Evolutionary conservation across 106 monocot genomes (phyloP).

Genomic region (Dendrobium catenatum): DNA sequence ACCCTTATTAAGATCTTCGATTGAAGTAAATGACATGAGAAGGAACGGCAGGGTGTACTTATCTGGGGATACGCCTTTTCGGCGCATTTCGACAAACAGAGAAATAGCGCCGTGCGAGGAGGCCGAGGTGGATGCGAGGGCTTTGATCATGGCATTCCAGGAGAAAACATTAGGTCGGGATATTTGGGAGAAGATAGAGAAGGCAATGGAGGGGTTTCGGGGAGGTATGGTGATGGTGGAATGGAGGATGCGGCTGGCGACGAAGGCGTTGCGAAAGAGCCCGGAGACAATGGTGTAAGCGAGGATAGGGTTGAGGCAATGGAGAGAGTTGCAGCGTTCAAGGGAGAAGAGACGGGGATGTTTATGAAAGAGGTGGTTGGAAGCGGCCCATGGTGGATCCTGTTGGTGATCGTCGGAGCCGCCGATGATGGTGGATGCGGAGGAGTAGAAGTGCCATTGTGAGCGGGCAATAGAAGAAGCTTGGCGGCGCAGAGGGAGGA

Average conservation of each 20-base stretch:
- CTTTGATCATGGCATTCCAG: constrained; percentile 56
- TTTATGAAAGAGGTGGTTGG: constrained; percentile 29
- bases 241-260: constrained; percentile 45
- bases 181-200: constrained; percentile 25
- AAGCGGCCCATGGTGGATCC: constrained; percentile 26
- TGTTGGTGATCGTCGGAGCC: neutral
- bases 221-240: constrained; percentile 1
- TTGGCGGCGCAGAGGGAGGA: neutral
- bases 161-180: constrained; percentile 43
- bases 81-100: constrained; percentile 42
- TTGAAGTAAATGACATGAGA: constrained; percentile 26
- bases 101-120: constrained; percentile 10
- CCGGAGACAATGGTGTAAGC: constrained; percentile 51
- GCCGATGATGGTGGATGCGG: neutral
- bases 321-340: constrained; percentile 23
- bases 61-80: constrained; percentile 28
- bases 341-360: constrained; percentile 47
- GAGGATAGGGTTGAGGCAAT: constrained; percentile 22
- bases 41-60: constrained; percentile 52
- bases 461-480: neutral
- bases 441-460: neutral
- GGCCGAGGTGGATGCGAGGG: constrained; percentile 5
- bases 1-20: constrained; percentile 1
- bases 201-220: constrained; percentile 12
- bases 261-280: constrained; percentile 54